Evolutionary conservation across 2,329 filamentous ascomycete genomes (phyloP).

Genomic region (Epichloe hybrida): DNA sequence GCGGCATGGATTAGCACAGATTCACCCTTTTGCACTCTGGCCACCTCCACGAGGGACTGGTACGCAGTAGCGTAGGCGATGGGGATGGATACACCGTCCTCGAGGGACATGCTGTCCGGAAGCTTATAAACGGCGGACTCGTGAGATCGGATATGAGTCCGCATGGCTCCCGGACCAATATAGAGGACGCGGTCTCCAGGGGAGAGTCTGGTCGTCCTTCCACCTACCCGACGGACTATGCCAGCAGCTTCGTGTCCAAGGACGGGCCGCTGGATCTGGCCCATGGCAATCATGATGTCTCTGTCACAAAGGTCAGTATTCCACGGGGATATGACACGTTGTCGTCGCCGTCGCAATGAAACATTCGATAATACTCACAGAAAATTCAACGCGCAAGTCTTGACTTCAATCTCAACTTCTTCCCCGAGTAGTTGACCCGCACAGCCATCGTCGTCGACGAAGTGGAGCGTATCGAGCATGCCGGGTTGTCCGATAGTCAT

Average conservation of each 20-base stretch:
- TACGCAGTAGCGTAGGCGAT: not conserved
- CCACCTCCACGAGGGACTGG: not conserved
- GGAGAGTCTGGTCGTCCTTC: not conserved
- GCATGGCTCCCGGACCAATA: not conserved
- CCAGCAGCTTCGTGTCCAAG: not conserved
- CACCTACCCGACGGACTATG: not conserved
- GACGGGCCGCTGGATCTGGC: not conserved
- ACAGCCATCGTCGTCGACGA: not conserved
- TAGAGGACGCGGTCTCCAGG: not conserved
- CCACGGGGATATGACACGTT: too few species aligned
- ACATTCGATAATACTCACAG: too few species aligned
- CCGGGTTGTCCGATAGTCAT: not conserved
- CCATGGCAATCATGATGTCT: not conserved
- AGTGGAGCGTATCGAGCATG: not conserved
- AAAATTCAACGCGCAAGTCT: not conserved
- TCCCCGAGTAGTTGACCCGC: too few species aligned
- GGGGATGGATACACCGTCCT: not conserved
- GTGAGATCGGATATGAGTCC: not conserved
- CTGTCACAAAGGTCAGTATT: too few species aligned
- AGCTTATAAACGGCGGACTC: not conserved
- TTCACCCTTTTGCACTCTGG: slow-evolving; percentile 18
- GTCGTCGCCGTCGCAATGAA: too few species aligned
- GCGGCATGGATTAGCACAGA: slow-evolving; percentile 18
- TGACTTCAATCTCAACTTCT: not conserved
- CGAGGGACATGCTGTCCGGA: not conserved